Evolutionary conservation across 805 yeast species (phyloP).

Genomic region (Ogataea ganodermae): DNA sequence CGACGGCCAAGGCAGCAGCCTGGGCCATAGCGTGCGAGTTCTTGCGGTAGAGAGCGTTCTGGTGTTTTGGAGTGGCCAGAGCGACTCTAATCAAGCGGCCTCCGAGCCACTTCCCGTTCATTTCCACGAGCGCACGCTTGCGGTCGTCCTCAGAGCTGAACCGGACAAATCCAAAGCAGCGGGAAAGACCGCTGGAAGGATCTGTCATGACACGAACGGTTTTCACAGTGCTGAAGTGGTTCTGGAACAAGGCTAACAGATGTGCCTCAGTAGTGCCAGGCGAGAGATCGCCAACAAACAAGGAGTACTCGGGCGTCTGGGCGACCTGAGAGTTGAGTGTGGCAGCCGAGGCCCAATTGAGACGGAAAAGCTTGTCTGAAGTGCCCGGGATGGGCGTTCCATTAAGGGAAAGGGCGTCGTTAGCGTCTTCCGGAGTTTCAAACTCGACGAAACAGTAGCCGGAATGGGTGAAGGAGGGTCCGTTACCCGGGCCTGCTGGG

Average conservation of each 20-base stretch:
- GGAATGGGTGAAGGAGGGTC: constrained; percentile 34
- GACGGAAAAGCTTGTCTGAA: constrained; percentile 61
- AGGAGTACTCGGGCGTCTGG: constrained; percentile 72
- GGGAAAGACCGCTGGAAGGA: constrained; percentile 72
- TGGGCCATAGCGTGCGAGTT: constrained; percentile 15
- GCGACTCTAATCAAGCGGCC: constrained; percentile 79
- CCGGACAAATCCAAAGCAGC: constrained; percentile 82
- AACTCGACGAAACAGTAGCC: constrained; percentile 84
- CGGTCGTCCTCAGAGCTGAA: constrained; percentile 72
- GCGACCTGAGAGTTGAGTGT: constrained; percentile 70
- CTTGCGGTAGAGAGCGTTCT: constrained; percentile 23
- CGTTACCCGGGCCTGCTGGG: constrained; percentile 28
- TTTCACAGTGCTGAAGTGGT: constrained; percentile 63
- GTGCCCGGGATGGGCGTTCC: constrained; percentile 65
- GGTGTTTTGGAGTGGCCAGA: constrained; percentile 71
- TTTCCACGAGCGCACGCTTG: constrained; percentile 64
- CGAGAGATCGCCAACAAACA: constrained; percentile 81
- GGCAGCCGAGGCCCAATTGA: constrained; percentile 86
- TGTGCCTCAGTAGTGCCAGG: constrained; percentile 83
- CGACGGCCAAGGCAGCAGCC: constrained; percentile 15
- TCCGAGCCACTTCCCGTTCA: constrained; percentile 81
- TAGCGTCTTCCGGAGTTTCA: constrained; percentile 66
- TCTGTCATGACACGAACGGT: constrained; percentile 87
- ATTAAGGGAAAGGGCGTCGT: constrained; percentile 64
- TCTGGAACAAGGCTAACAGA: constrained; percentile 68